phyloP scores from a whole-genome alignment of 305 asterid genomes.

The Fraxinus sp. region DNA sequence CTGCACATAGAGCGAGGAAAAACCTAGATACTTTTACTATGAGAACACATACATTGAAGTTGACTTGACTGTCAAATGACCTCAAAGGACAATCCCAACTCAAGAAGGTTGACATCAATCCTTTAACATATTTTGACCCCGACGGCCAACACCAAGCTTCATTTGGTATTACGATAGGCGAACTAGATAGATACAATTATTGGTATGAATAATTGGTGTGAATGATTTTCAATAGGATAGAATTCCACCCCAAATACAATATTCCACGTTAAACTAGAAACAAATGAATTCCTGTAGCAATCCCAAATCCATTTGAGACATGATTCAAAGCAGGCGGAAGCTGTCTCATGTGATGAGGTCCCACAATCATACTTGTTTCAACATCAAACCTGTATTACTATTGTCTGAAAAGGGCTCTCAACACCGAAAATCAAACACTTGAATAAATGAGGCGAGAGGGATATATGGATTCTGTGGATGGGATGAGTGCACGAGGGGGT shows the following conservation, averaged over 20 bases:
- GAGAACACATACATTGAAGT: neutral
- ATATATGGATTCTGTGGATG: neutral
- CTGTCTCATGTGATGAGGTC: neutral
- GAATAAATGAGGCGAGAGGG: neutral
- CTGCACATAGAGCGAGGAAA: too few relatives aligned
- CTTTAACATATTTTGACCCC: neutral
- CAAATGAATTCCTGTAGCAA: neutral
- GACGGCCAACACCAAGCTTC: neutral
- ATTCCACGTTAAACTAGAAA: neutral
- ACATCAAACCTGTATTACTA: neutral
- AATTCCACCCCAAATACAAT: neutral
- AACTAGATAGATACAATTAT: neutral
- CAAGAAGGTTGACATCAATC: too few relatives aligned
- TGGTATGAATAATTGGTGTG: neutral
- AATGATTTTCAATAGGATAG: neutral
- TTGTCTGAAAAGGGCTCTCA: neutral
- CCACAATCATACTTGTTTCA: neutral
- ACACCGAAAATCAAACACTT: neutral
- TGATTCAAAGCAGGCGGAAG: neutral
- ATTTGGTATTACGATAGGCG: neutral
- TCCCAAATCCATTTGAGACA: neutral
- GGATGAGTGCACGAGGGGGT: neutral
- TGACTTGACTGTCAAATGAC: too few relatives aligned
- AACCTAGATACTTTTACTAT: too few relatives aligned
- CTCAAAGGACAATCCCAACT: too few relatives aligned